Percentiles rank a stretch among this genome's conserved stretches.
These are phyloP conservation scores for Spiraea crenata DNA, from an alignment of 331 rosid genomes.

Conservation along the genomic window DNA sequence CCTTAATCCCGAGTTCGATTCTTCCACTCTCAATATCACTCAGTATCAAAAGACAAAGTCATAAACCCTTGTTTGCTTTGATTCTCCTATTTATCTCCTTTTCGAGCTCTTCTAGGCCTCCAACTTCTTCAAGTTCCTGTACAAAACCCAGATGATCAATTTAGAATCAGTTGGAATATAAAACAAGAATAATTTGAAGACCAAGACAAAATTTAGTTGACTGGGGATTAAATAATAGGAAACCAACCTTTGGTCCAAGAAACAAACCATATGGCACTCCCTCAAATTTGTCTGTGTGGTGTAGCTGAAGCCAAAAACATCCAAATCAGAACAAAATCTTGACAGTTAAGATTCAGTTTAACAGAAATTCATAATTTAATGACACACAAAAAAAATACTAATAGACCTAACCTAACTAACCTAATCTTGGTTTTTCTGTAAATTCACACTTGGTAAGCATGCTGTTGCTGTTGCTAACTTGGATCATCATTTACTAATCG, in stretches of 20 bases:
- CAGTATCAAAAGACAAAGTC: constrained; percentile 5
- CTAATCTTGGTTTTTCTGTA: too few species aligned
- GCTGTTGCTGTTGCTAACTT: too few species aligned
- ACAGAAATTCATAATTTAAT: neutral
- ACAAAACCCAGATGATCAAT: constrained; percentile 1
- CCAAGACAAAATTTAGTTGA: neutral
- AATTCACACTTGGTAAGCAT: too few species aligned
- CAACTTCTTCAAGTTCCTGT: constrained; percentile 94
- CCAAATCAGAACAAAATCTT: constrained; percentile 24
- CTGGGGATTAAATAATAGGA: neutral
- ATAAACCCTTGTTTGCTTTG: constrained; percentile 38
- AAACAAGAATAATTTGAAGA: neutral
- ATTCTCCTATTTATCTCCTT: constrained; percentile 67
- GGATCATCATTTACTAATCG: too few species aligned
- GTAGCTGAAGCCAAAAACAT: constrained; percentile 59
- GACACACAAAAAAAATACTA: neutral
- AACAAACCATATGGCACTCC: constrained; percentile 97
- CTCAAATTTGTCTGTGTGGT: constrained; percentile 82
- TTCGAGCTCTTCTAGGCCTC: constrained; percentile 81
- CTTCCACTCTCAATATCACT: too few species aligned
- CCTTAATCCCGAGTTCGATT: too few species aligned
- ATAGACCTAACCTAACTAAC: too few species aligned
- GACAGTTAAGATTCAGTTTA: constrained; percentile 17
- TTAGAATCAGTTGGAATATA: too few species aligned
- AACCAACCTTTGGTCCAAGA: constrained; percentile 85